Evolutionary conservation across 345 rosid genomes (phyloP).

Genomic region (Stellera chamaejasme): DNA sequence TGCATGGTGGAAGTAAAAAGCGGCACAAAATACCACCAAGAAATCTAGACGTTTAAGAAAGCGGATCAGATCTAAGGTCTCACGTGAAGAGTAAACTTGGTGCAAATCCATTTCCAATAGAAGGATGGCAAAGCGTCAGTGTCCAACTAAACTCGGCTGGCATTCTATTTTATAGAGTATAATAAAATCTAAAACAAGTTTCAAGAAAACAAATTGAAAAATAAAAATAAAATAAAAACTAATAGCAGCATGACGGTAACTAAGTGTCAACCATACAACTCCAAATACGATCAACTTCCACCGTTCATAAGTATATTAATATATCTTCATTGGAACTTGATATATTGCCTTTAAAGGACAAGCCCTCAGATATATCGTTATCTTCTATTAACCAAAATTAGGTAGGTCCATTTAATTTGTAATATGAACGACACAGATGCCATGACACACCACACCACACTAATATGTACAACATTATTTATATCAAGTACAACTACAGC

Average conservation of each 20-base stretch:
- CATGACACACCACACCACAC: too few relatives aligned
- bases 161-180: background rate
- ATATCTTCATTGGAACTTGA: constrained; percentile 42
- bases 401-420: constrained; percentile 4
- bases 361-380: constrained; percentile 13
- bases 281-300: constrained; percentile 15
- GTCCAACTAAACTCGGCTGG: background rate
- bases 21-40: constrained; percentile 10
- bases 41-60: constrained; percentile 2
- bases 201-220: constrained; percentile 9
- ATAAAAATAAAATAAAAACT: constrained; percentile 6
- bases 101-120: constrained; percentile 11
- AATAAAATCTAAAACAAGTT: constrained; percentile 11
- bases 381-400: constrained; percentile 3
- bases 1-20: constrained; percentile 5
- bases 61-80: constrained; percentile 8
- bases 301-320: constrained; percentile 6
- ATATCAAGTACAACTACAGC: too few relatives aligned
- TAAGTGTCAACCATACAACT: constrained; percentile 20
- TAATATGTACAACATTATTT: too few relatives aligned
- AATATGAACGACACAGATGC: background rate
- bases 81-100: constrained; percentile 5
- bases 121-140: background rate
- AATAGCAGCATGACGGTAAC: constrained; percentile 9
- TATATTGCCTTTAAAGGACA: constrained; percentile 13